A percentile compares a stretch with the other conserved stretches of the same genome.
These are phyloP conservation scores for Amesomyces nigricolor DNA, from an alignment of 2,329 filamentous ascomycete species.

Conservation along the genomic window DNA sequence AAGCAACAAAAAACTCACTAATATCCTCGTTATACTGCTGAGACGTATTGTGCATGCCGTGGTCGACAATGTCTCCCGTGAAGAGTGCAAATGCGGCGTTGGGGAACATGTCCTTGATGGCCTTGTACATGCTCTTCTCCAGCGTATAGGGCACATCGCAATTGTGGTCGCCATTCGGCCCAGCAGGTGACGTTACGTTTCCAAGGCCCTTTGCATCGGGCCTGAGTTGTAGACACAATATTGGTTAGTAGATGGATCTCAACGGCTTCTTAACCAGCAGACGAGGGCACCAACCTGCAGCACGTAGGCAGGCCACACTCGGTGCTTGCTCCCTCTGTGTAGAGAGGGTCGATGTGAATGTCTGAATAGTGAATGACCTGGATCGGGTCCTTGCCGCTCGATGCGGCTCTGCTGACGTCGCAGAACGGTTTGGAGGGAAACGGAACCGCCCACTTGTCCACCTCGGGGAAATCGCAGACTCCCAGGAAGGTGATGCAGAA, in stretches of 20 bases:
- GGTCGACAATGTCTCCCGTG: background rate
- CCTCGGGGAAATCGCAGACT: background rate
- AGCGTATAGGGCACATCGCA: background rate
- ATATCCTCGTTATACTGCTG: background rate
- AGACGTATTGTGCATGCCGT: background rate
- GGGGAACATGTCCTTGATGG: background rate
- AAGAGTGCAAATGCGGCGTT: background rate
- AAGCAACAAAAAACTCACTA: background rate
- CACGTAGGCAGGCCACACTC: background rate
- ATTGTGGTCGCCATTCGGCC: background rate
- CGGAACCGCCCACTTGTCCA: background rate
- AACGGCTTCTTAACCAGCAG: no score
- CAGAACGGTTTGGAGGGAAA: background rate
- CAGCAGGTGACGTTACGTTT: background rate
- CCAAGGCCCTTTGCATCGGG: background rate
- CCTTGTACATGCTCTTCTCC: background rate
- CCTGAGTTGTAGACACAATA: no score
- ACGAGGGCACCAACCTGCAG: background rate
- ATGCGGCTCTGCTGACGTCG: background rate
- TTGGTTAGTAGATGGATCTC: no score
- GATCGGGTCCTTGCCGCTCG: background rate
- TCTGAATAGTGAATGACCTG: background rate
- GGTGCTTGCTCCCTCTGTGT: background rate
- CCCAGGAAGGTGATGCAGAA: background rate
- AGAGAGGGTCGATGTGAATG: background rate